Percentiles rank a stretch among this genome's conserved stretches.
These are phyloP conservation scores for Flaveria floridana DNA, from an alignment of 140 eudicot species.

Conservation along the genomic window DNA sequence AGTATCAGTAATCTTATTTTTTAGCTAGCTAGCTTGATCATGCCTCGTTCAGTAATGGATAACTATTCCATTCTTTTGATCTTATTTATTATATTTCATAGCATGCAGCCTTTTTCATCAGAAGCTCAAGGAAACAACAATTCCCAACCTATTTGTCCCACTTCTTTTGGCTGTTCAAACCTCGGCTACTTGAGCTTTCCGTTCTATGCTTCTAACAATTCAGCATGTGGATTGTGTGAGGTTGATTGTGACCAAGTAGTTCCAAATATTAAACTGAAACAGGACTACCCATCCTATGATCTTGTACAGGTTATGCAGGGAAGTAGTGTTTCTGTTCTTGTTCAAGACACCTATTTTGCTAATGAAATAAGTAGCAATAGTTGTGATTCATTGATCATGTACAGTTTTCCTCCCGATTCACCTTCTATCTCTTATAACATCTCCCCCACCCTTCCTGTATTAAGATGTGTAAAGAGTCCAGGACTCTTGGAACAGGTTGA, in stretches of 20 bases:
- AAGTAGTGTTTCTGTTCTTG: not conserved
- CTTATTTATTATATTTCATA: constrained; percentile 9
- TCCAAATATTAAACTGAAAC: constrained; percentile 23
- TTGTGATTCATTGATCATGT: constrained; percentile 24
- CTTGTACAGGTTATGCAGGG: constrained; percentile 26
- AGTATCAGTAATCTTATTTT: not conserved
- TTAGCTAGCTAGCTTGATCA: not conserved
- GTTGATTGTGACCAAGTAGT: constrained; percentile 23
- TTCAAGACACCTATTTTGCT: constrained; percentile 25
- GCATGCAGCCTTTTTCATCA: constrained; percentile 15
- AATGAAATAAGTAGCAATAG: constrained; percentile 12
- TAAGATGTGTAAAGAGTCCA: constrained; percentile 27
- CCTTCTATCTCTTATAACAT: constrained; percentile 12
- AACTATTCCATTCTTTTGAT: constrained; percentile 14
- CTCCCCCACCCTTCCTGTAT: constrained; percentile 14
- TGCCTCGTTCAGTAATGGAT: constrained; percentile 10
- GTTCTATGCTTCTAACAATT: constrained; percentile 11
- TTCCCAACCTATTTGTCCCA: constrained; percentile 26
- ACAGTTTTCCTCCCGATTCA: constrained; percentile 23
- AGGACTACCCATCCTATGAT: constrained; percentile 29
- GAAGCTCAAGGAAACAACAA: constrained; percentile 22
- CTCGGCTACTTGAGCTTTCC: constrained; percentile 26
- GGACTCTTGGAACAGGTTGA: constrained; percentile 4
- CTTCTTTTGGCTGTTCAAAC: constrained; percentile 23
- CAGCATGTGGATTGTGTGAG: constrained; percentile 33